Base-by-base conservation (phyloP, 768 basidiomycete species). In the Leccinum truebloodii region DNA sequence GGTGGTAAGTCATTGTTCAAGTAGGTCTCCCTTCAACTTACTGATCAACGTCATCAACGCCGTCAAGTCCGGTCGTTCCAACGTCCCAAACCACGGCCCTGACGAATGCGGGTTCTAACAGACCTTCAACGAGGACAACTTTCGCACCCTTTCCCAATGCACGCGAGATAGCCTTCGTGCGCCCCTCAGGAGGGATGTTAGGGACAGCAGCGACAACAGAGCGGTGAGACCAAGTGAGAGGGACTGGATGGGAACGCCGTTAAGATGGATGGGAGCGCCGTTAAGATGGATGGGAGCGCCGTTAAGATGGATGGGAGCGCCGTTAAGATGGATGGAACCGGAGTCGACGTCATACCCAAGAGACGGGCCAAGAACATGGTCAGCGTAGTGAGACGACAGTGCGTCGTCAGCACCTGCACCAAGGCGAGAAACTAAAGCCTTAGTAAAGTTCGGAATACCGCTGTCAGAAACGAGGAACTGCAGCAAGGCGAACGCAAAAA, bases 131-230 rank as follows among this genome's bases (percentile, higher is more conserved):
- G 22, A 22, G 22, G 22, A 73, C 22, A 22, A 73, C 37, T 30
- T 69, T 69, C 24, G 69, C 62, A 58, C 59, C 65, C 51, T 71
- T 73, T 22, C 30, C 54, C 24, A 66, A 55, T 22, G 66, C 71
- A 55, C 62, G 71, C 0, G 71, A 68, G 20, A 72, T 4, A 39
- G 69, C 71, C 49, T 60, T 63, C 6, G 58, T 30, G n/a, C 72
- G 72, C 16, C 46, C 57, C 37, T 68, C 71, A 7, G 64, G 26
- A 37, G 24, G 81, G 65, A 94, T 93, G 70, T 97, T 94, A 1
- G 96, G 95, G 2, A 98, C 92, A 26, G 94, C 91, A 18, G 94
- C 94, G 61, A 98, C 92, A 1, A 90, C 83, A 63, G 85, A 82
- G 34, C 95, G 82, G 24, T 97, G 75, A 58, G 88, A 90, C 34